phyloP scores from a whole-genome alignment of 2,329 filamentous ascomycete genomes.

The Alternaria metachromatica region DNA sequence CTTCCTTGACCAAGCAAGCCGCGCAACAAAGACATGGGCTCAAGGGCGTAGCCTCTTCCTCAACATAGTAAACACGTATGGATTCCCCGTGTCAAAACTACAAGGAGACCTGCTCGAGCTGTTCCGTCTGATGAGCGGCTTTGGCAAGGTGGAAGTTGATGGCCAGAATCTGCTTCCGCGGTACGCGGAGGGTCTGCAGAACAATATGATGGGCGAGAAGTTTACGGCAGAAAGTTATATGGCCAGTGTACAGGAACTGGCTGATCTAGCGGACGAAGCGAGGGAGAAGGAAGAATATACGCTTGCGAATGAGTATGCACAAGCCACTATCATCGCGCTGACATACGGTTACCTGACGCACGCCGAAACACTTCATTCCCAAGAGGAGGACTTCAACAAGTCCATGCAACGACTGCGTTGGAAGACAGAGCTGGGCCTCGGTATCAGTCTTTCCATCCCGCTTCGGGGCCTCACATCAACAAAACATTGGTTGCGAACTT shows the following conservation, averaged over 20 bases:
- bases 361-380: slow-evolving; percentile 34
- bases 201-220: slow-evolving; percentile 19
- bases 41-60: slow-evolving; percentile 29
- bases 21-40: slow-evolving; percentile 31
- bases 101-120: slow-evolving; percentile 44
- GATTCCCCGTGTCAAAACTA: slow-evolving; percentile 28
- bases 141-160: slow-evolving; percentile 29
- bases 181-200: slow-evolving; percentile 33
- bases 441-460: slow-evolving; percentile 25
- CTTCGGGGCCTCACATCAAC: slow-evolving; percentile 11
- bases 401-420: slow-evolving; percentile 38
- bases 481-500: slow-evolving; percentile 21
- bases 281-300: slow-evolving; percentile 20
- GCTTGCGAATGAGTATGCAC: slow-evolving; percentile 29
- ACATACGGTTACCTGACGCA: slow-evolving; percentile 44
- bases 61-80: slow-evolving; percentile 32
- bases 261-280: slow-evolving; percentile 28
- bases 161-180: slow-evolving; percentile 27
- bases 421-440: slow-evolving; percentile 36
- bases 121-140: slow-evolving; percentile 34
- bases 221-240: slow-evolving; percentile 30
- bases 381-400: slow-evolving; percentile 26
- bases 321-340: slow-evolving; percentile 36
- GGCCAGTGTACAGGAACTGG: slow-evolving; percentile 20
- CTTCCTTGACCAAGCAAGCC: slow-evolving; percentile 38